Conservation (phyloP, 108 stramenopile species). For the Schizochytrium sp. region DNA sequence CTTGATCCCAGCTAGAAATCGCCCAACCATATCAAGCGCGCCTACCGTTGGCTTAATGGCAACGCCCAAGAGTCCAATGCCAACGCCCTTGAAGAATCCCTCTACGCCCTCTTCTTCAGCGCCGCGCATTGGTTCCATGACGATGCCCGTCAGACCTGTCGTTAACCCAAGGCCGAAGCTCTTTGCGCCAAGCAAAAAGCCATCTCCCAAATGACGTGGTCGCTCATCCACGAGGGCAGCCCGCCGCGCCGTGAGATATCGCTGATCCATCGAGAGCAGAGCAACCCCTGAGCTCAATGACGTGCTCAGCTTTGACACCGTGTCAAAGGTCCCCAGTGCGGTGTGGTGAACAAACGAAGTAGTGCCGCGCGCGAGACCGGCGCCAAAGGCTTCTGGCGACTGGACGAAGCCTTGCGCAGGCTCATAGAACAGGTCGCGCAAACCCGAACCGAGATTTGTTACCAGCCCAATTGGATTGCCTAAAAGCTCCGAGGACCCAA, state of each 20-base stretch:
- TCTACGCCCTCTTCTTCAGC: conserved; percentile 6
- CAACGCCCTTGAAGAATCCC: conserved; percentile 13
- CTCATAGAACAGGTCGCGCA: conserved; percentile 10
- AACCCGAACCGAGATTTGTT: not conserved
- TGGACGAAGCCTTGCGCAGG: not conserved
- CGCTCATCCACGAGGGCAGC: not conserved
- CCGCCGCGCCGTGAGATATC: not conserved
- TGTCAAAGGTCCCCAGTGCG: not conserved
- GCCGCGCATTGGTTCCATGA: not conserved
- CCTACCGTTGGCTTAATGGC: not conserved
- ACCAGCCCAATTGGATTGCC: conserved; percentile 3
- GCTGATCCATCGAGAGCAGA: not conserved
- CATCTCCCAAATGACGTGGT: not conserved
- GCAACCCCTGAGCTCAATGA: not conserved
- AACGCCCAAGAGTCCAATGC: not conserved
- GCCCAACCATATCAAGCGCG: not conserved
- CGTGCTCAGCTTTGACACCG: not conserved
- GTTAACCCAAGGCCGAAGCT: not conserved
- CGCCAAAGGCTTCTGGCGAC: conserved; percentile 8
- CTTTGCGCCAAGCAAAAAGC: not conserved
- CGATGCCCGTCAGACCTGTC: not conserved
- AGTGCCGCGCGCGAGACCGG: conserved; percentile 1
- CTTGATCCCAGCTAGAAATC: not conserved
- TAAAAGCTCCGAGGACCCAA: not conserved
- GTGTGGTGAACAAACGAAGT: conserved; percentile 1